Conservation (phyloP, 1,139 yeast species). For the Torulaspora globosa region DNA sequence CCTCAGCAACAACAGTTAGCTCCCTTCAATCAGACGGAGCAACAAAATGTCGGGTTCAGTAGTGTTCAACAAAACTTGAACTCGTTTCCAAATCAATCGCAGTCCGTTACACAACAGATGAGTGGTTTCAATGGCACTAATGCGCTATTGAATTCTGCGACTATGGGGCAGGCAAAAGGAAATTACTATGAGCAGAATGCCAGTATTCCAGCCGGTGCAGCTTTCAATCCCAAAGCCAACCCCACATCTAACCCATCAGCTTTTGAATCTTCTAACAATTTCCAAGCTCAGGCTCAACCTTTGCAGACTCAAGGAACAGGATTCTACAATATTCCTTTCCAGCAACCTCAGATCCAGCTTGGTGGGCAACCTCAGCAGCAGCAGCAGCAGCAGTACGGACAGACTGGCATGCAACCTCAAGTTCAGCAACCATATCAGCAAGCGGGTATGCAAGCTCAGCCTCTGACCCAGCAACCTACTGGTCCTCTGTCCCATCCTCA, state of each 20-base stretch:
- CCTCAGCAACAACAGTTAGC: constrained; percentile 14
- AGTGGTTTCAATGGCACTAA: constrained; percentile 8
- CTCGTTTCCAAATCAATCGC: constrained; percentile 10
- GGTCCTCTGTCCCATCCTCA: constrained; percentile 22
- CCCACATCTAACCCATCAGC: constrained; percentile 5
- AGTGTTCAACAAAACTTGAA: constrained; percentile 17
- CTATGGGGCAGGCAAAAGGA: constrained; percentile 8
- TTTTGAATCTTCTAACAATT: constrained; percentile 7
- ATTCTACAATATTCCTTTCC: constrained; percentile 11
- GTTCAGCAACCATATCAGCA: constrained; percentile 16
- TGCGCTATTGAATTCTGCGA: constrained; percentile 7
- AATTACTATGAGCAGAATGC: constrained; percentile 9
- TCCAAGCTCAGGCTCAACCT: constrained; percentile 11
- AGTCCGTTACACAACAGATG: constrained; percentile 5
- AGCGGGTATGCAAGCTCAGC: constrained; percentile 16
- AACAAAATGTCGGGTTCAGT: constrained; percentile 13
- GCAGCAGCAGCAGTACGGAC: constrained; percentile 22
- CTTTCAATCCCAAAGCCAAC: constrained; percentile 1
- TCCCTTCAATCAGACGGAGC: constrained; percentile 8
- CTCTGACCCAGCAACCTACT: constrained; percentile 21
- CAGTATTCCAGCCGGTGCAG: constrained; percentile 7
- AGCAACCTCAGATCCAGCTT: constrained; percentile 19
- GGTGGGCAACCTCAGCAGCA: constrained; percentile 20
- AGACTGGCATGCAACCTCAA: constrained; percentile 15
- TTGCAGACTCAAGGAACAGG: constrained; percentile 17